Evolutionary conservation across 2,329 filamentous ascomycete species (phyloP), one percentile per base, ranked within the genome.

Genomic region (Elsinoe fawcettii): DNA sequence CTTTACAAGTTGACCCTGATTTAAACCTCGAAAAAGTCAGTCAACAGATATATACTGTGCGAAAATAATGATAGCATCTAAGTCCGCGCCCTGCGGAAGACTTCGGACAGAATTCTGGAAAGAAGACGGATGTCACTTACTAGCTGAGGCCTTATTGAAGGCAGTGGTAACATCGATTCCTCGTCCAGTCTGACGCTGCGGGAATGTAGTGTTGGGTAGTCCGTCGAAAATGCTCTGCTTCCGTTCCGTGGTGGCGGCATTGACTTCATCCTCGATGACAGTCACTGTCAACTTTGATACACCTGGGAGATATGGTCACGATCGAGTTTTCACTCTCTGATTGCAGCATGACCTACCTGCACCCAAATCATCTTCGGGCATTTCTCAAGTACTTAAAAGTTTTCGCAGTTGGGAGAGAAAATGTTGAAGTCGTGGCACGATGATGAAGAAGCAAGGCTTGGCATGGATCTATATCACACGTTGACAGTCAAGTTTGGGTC

Each of bases 1-100:
- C 74, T 96, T 96, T 62, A 97, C 80, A 2, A 99, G 80, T 64
- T 95, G 84, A 30, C 93, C 93, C 6, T 87, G 83, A 23, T 49
- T 36, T 6, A 56, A 27, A 16, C 37, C 54, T 56, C 7, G 12
- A 5, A 4, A 22, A 4, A 8, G 23, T 49, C n/a, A 49, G 44
- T 47, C 30, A n/a, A n/a, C n/a, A n/a, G n/a, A n/a, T n/a, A n/a
- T n/a, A n/a, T n/a, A n/a, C n/a, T n/a, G n/a, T n/a, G n/a, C n/a
- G n/a, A n/a, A n/a, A n/a, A n/a, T n/a, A n/a, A n/a, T n/a, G n/a
- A n/a, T n/a, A 30, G 27, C 27, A n/a, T 14, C 14, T 12, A 37
- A 3, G 34, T 37, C 34, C 46, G 32, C 36, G 12, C 25, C 18
- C 3, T 25, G 22, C 23, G 9, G 46, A 41, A 44, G 20, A 16